Base-by-base conservation (phyloP, 2,329 filamentous ascomycete genomes). In the Basipetospora sp. region DNA sequence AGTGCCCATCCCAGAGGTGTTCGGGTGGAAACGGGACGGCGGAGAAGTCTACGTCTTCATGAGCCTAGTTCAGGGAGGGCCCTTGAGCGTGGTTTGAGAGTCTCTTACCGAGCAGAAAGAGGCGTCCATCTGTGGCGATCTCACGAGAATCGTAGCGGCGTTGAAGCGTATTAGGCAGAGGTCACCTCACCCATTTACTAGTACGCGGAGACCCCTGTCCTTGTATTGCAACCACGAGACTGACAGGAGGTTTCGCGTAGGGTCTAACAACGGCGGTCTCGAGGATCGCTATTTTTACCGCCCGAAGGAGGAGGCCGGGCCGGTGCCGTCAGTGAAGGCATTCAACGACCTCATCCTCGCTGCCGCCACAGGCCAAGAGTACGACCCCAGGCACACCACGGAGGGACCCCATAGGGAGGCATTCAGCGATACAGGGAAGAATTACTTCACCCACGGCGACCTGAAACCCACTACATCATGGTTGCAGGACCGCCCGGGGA, bases 1-100 rank as follows among this genome's bases (percentile, higher is more conserved):
- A 14, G 44, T 51, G 1, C 44, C 46, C 4, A 36, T 49, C 6
- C 46, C 49, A 5, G 48, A 51, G 31, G 59, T 77, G 59, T 52
- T 48, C 22, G 47, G 43, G 8, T 51, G 45, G 47, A 25, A 45
- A 49, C 38, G n/a, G 30, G 13, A 40, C 6, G 28, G 19, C 27
- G 6, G 44, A 45, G 37, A 27, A 10, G 36, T 18, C 8, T 53
- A 51, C 25, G 46, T 52, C 5, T 53, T 50, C 26, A 53, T 52
- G 48, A 34, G 42, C 15, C 34, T 50, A 3, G 29, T 51, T 5
- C 16, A 44, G 9, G 49, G 48, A 4, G 39, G 41, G 10, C 49
- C 44, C 14, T 30, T 53, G 41, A 39, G 49, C 40, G 22, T 29
- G 6, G 43, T 42, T 30, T 51, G 47, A 37, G 4, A 27, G 8